phyloP scores from a whole-genome alignment of 768 basidiomycete genomes.

The Pleurotus citrinopileatus region DNA sequence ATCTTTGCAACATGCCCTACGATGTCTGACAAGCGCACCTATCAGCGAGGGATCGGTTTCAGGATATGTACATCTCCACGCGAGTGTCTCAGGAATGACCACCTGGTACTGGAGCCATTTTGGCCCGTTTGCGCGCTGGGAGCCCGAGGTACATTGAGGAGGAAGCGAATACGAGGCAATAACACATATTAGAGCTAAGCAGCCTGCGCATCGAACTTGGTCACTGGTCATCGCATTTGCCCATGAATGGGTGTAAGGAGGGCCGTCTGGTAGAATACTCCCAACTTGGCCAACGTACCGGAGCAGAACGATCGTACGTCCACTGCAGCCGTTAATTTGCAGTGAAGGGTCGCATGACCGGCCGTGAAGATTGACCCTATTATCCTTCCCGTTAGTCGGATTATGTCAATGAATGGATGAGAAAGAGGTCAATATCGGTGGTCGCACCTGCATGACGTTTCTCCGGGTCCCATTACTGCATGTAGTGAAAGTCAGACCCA shows the following conservation, averaged over 20 bases:
- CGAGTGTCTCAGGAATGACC: neutral
- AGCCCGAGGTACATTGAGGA: neutral
- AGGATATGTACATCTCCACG: neutral
- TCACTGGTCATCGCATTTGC: neutral
- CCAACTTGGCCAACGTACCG: neutral
- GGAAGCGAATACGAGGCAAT: neutral
- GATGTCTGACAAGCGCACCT: constrained; percentile 1
- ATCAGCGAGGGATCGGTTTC: neutral
- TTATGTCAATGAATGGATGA: no score
- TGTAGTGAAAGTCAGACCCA: neutral
- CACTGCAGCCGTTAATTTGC: neutral
- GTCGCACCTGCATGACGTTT: neutral
- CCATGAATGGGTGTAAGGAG: neutral
- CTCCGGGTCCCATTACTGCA: neutral
- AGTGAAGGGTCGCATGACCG: neutral
- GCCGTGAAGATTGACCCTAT: neutral
- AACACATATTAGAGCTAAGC: neutral
- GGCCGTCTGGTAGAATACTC: neutral
- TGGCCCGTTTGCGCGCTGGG: neutral
- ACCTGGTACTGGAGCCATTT: constrained; percentile 1
- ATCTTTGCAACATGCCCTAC: neutral
- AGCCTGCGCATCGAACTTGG: neutral
- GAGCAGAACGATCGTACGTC: neutral
- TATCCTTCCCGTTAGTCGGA: no score
- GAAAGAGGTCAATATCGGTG: no score